Evolutionary conservation across 495 filamentous ascomycete genomes (phyloP).

Genomic region (Neurospora sp.): DNA sequence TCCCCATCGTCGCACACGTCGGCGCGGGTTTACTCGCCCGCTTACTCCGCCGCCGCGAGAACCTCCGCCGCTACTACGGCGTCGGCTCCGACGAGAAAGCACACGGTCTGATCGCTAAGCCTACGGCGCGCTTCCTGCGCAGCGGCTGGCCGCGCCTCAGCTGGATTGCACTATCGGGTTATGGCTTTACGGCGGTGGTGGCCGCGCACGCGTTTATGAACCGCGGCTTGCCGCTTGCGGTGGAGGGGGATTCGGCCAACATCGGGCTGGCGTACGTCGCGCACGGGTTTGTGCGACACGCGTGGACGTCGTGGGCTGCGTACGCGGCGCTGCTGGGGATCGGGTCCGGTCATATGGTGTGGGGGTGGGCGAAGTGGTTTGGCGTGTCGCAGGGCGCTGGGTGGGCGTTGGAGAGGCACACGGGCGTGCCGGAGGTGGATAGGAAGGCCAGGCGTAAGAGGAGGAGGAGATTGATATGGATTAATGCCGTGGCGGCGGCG

Average conservation of each 20-base stretch:
- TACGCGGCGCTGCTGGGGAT: constrained; percentile 59
- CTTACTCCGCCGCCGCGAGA: constrained; percentile 54
- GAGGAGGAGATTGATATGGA: constrained; percentile 55
- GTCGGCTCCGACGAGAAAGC: constrained; percentile 14
- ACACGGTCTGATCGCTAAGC: constrained; percentile 1
- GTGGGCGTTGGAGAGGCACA: constrained; percentile 14
- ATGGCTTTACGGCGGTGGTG: constrained; percentile 50
- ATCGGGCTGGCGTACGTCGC: constrained; percentile 71
- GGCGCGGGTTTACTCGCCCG: constrained; percentile 65
- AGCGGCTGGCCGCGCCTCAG: constrained; percentile 59
- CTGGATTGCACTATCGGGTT: constrained; percentile 57
- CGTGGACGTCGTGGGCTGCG: constrained; percentile 51
- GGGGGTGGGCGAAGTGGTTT: constrained; percentile 73
- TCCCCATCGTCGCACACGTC: constrained; percentile 48
- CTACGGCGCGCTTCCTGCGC: constrained; percentile 22
- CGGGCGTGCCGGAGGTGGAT: constrained; percentile 21
- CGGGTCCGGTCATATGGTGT: constrained; percentile 70
- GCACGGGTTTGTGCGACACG: constrained; percentile 71
- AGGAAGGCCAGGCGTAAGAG: constrained; percentile 33
- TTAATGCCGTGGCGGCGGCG: constrained; percentile 51
- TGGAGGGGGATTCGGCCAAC: constrained; percentile 75
- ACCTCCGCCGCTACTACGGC: constrained; percentile 59
- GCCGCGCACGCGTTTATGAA: constrained; percentile 62
- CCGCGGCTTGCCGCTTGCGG: constrained; percentile 54
- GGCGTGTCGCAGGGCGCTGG: constrained; percentile 35